phyloP scores from a whole-genome alignment of 495 filamentous ascomycete genomes.

The Tuber melanosporum region DNA sequence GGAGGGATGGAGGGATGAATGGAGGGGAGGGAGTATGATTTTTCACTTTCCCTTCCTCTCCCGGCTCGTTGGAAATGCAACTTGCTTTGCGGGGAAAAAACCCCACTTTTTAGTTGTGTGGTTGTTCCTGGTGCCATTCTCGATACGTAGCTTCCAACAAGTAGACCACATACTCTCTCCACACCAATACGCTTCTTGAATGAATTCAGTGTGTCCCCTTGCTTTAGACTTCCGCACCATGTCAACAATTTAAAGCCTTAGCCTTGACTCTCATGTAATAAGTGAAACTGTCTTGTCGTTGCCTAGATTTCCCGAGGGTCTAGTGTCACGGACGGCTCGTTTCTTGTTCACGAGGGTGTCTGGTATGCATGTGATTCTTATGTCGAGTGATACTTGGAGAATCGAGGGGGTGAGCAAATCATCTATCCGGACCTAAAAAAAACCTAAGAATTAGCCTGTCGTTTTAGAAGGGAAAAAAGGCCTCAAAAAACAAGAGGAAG shows the following conservation, averaged over 20 bases:
- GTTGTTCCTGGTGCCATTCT: not conserved
- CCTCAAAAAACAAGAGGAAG: not conserved
- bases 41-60: not conserved
- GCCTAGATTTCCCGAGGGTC: not conserved
- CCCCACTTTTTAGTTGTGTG: not conserved
- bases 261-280: not conserved
- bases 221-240: not conserved
- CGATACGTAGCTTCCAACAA: not conserved
- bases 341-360: not conserved
- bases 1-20: not conserved
- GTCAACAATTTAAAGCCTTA: not conserved
- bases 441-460: not conserved
- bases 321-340: not conserved
- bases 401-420: not conserved
- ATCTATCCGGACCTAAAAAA: not conserved
- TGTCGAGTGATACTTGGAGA: slow-evolving; percentile 3
- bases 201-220: not conserved
- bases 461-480: not conserved
- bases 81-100: not conserved
- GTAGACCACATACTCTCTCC: not conserved
- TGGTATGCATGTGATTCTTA: not conserved
- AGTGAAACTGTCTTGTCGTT: not conserved
- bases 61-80: not conserved
- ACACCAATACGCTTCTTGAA: not conserved
- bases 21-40: not conserved